Base-by-base conservation (phyloP, 108 stramenopile species). In the Conticribra weissflogii region DNA sequence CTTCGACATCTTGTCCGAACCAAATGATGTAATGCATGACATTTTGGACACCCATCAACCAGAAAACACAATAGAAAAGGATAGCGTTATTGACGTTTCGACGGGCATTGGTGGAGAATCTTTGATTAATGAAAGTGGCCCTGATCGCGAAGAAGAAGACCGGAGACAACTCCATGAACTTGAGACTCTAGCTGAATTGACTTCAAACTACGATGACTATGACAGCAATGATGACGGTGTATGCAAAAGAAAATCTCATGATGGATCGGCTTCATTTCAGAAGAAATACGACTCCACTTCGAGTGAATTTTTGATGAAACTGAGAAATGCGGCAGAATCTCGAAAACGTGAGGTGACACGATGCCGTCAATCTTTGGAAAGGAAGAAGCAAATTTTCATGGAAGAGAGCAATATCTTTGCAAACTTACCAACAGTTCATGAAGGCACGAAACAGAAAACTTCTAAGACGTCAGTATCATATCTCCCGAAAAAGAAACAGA, bases 301-400 rank as follows among this genome's bases (percentile, higher is more conserved):
- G 5, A 71, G 9, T 45, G 79, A 74, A n/a, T 73, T 81, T 29
- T 41, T 81, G 33, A 60, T 76, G 53, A 36, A 53, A 0, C 59
- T 81, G 24, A 21, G 68, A 48, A 74, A 58, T 25, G 68, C 79
- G 7, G 74, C 79, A 47, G 71, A 81, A 45, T 30, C 36, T 14
- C 25, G 79, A 14, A 81, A 76, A 47, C 74, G 56, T 12, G 74
- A 76, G 51, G 79, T 81, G 2, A 76, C 74, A 33, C 46, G 58
- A 56, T 48, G 72, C 56, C 60, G 79, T 18, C 44, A 70, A 18
- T 76, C 74, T 9, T 52, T 81, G 63, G 79, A 76, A 46, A 24
- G 61, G 45, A 81, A 73, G 33, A 68, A 81, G 59, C 74, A 81
- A 54, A 30, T 70, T 23, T 21, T 77, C 15, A 47, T 61, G 22